Conservation (phyloP, 1,139 yeast genomes). For the Yamadazyma dendronema region DNA sequence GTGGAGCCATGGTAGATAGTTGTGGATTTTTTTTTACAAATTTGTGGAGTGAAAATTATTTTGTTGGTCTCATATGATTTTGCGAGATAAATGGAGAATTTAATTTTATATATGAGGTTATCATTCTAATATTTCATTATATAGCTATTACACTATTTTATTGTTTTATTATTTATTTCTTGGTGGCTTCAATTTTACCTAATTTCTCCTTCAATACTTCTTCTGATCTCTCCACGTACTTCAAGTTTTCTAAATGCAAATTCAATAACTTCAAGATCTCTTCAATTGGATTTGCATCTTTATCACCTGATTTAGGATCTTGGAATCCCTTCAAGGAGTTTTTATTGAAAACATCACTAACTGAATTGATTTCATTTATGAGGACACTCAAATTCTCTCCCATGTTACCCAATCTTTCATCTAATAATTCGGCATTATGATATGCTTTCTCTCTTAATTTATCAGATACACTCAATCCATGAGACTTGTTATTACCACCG, state of each 20-base stretch:
- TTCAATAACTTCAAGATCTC: slow-evolving; percentile 79
- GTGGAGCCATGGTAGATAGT: slow-evolving; percentile 21
- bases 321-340: slow-evolving; percentile 33
- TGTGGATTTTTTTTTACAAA: not conserved
- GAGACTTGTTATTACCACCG: slow-evolving; percentile 7
- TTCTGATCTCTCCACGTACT: slow-evolving; percentile 79
- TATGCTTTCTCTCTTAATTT: slow-evolving; percentile 90
- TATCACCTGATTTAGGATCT: slow-evolving; percentile 18
- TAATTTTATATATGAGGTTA: too few species aligned
- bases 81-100: too few species aligned
- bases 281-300: slow-evolving; percentile 50
- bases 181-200: slow-evolving; percentile 22
- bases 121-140: not conserved
- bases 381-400: slow-evolving; percentile 75
- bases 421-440: slow-evolving; percentile 80
- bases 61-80: slow-evolving; percentile 1
- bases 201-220: slow-evolving; percentile 66
- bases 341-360: slow-evolving; percentile 79
- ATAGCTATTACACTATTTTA: not conserved
- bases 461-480: slow-evolving; percentile 53
- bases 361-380: slow-evolving; percentile 82
- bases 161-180: not conserved
- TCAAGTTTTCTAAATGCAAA: slow-evolving; percentile 85
- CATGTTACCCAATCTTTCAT: slow-evolving; percentile 74
- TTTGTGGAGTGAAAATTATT: not conserved